Percentiles rank a stretch among this genome's conserved stretches.
Evolutionary conservation across 495 filamentous ascomycete genomes (phyloP).

Genomic region (Penicillium bialowiezense): DNA sequence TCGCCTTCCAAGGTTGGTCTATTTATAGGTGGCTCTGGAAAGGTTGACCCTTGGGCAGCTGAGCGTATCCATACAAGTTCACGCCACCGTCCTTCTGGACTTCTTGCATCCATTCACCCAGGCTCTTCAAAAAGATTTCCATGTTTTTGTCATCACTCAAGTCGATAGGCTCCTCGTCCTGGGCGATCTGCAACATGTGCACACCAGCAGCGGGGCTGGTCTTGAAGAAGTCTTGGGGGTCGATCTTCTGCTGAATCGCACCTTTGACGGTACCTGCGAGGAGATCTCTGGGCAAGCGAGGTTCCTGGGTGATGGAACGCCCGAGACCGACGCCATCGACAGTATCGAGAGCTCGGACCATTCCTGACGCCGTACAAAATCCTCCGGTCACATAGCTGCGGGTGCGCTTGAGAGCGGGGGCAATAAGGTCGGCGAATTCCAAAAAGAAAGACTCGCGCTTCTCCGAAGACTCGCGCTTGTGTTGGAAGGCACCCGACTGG

Average conservation of each 20-base stretch:
- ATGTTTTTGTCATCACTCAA: slow-evolving; percentile 10
- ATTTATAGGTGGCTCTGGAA: background rate
- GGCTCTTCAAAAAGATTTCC: background rate
- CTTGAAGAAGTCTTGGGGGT: slow-evolving; percentile 44
- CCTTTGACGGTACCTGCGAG: slow-evolving; percentile 42
- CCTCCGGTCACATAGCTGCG: slow-evolving; percentile 58
- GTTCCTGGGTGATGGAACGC: slow-evolving; percentile 52
- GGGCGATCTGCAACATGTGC: slow-evolving; percentile 14
- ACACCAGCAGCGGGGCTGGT: slow-evolving; percentile 38
- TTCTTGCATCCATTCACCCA: slow-evolving; percentile 3
- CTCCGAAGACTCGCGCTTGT: slow-evolving; percentile 52
- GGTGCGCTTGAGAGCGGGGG: slow-evolving; percentile 30
- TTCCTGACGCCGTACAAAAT: slow-evolving; percentile 56
- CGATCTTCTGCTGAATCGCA: slow-evolving; percentile 43
- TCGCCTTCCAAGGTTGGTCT: no score
- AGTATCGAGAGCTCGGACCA: slow-evolving; percentile 56
- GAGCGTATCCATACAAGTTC: background rate
- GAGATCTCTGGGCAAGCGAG: slow-evolving; percentile 46
- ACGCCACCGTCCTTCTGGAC: background rate
- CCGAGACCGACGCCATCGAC: slow-evolving; percentile 58
- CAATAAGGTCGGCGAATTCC: slow-evolving; percentile 60
- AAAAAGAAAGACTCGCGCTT: slow-evolving; percentile 65
- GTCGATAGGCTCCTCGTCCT: slow-evolving; percentile 13
- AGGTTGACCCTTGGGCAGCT: background rate
- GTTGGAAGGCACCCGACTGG: slow-evolving; percentile 50